Conservation (phyloP, 1,284 basidiomycete genomes). For the Vanrija sp. region DNA sequence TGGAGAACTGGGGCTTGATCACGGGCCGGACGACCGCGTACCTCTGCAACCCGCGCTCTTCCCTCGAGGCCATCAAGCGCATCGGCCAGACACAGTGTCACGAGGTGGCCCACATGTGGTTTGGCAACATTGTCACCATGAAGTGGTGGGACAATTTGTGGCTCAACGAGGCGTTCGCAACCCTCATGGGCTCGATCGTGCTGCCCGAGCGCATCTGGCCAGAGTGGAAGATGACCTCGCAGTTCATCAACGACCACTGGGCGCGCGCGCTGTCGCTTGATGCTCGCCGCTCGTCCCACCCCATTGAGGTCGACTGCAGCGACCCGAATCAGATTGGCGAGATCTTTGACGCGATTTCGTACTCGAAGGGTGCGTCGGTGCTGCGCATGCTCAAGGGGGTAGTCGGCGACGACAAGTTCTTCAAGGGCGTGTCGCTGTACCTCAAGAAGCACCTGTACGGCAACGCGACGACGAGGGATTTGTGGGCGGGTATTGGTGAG, state of each 20-base stretch:
- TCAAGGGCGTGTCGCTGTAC: constrained; percentile 82
- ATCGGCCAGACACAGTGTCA: constrained; percentile 60
- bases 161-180: constrained; percentile 74
- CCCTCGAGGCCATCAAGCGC: constrained; percentile 71
- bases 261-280: constrained; percentile 70
- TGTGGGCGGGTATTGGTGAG: constrained; percentile 84
- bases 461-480: constrained; percentile 78
- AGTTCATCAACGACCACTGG: constrained; percentile 55
- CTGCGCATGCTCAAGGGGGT: constrained; percentile 86
- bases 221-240: constrained; percentile 54
- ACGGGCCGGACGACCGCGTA: constrained; percentile 81
- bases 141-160: constrained; percentile 88
- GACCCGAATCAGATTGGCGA: constrained; percentile 81
- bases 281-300: constrained; percentile 83
- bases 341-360: constrained; percentile 81
- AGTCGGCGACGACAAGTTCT: constrained; percentile 81
- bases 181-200: constrained; percentile 78
- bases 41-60: constrained; percentile 72
- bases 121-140: constrained; percentile 87
- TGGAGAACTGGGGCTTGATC: constrained; percentile 95
- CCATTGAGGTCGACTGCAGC: constrained; percentile 88
- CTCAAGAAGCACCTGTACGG: constrained; percentile 79
- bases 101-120: constrained; percentile 54
- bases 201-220: constrained; percentile 64
- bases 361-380: constrained; percentile 78